phyloP scores from a whole-genome alignment of 2,329 filamentous ascomycete genomes.

The Alternaria ethzedia region DNA sequence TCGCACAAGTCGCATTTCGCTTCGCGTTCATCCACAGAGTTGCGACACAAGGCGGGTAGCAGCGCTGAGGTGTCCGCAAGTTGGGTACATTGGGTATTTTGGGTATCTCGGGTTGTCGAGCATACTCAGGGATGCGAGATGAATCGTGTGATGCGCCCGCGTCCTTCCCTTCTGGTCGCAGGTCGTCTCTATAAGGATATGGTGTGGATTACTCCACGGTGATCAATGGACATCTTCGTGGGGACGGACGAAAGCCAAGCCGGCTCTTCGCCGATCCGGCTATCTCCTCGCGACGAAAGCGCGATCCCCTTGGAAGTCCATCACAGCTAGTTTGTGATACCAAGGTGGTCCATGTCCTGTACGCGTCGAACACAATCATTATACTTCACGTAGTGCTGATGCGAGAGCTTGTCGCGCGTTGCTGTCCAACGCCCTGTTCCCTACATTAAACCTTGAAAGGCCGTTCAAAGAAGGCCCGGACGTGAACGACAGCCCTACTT shows the following conservation, averaged over 20 bases:
- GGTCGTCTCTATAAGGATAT: background rate
- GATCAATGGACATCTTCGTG: conserved; percentile 3
- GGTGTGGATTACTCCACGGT: conserved; percentile 1
- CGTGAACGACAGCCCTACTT: background rate
- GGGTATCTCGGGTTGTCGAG: background rate
- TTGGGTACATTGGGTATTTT: background rate
- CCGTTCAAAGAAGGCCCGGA: background rate
- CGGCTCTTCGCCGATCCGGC: background rate
- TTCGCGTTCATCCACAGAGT: conserved; percentile 11
- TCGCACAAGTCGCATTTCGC: conserved; percentile 16
- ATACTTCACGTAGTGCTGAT: background rate
- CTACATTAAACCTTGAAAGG: background rate
- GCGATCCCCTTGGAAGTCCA: background rate
- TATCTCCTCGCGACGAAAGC: background rate
- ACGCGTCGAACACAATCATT: background rate
- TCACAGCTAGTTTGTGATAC: background rate
- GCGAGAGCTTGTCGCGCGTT: background rate
- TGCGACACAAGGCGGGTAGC: conserved; percentile 15
- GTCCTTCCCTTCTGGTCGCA: background rate
- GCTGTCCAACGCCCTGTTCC: background rate
- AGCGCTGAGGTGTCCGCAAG: conserved; percentile 3
- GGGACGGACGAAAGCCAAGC: background rate
- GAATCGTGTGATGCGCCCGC: conserved; percentile 5
- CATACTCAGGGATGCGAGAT: conserved; percentile 3
- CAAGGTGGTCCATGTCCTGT: background rate